These are phyloP conservation scores for Picea glauca DNA, from an alignment of 75 land plant species.

Conservation along the genomic window DNA sequence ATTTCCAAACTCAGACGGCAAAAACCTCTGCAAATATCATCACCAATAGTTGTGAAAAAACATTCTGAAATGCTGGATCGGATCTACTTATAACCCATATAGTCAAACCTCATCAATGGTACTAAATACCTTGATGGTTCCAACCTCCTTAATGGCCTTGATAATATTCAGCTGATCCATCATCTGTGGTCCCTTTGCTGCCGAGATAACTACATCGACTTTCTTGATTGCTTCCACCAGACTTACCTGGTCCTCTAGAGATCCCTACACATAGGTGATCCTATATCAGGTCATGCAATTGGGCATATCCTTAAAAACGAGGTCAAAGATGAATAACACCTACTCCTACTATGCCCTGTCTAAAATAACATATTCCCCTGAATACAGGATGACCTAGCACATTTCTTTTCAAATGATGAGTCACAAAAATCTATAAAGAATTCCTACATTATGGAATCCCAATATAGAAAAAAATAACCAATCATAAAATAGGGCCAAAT, in stretches of 20 bases:
- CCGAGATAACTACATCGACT: slow-evolving; percentile 35
- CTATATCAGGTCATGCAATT: neutral
- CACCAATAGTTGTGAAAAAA: neutral
- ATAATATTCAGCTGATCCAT: slow-evolving; percentile 34
- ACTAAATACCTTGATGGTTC: slow-evolving; percentile 27
- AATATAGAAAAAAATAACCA: too few species aligned
- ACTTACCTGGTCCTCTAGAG: slow-evolving; percentile 24
- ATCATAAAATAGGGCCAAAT: too few species aligned
- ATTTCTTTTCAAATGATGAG: too few species aligned
- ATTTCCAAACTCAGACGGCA: slow-evolving; percentile 48
- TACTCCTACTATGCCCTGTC: too few species aligned
- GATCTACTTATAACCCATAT: neutral
- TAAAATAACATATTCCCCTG: too few species aligned
- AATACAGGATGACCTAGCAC: too few species aligned
- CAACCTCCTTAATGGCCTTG: slow-evolving; percentile 38
- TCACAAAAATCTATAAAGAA: too few species aligned
- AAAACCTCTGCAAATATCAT: slow-evolving; percentile 27
- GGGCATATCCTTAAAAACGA: neutral
- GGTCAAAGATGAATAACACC: too few species aligned
- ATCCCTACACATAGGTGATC: slow-evolving; percentile 16
- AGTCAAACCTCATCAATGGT: neutral
- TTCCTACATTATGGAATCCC: too few species aligned
- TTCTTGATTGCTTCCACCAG: slow-evolving; percentile 32
- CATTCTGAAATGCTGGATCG: neutral
- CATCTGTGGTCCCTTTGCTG: slow-evolving; percentile 8